phyloP scores from a whole-genome alignment of 75 land plant species.

The Cupressus sempervirens region DNA sequence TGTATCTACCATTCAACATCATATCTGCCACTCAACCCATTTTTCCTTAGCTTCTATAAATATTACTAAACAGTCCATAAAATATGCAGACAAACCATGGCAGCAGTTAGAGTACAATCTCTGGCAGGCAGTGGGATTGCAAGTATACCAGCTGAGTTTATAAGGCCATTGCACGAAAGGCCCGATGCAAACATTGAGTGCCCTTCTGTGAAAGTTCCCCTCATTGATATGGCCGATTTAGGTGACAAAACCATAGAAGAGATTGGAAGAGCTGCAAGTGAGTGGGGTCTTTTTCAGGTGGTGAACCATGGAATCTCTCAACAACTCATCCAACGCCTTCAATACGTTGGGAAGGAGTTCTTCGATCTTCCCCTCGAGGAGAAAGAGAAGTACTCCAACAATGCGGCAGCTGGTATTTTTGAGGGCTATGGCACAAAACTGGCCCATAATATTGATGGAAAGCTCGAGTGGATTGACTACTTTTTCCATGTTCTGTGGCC shows the following conservation, averaged over 20 bases:
- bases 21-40: no score
- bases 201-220: constrained; percentile 23
- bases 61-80: no score
- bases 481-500: no score
- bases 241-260: background rate
- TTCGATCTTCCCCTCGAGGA: no score
- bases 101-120: constrained; percentile 34
- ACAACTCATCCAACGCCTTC: no score
- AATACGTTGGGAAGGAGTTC: no score
- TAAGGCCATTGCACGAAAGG: constrained; percentile 36
- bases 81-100: background rate
- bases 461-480: constrained; percentile 55
- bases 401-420: background rate
- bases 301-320: no score
- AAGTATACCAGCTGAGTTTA: no score
- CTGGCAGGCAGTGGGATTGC: constrained; percentile 25
- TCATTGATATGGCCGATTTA: constrained; percentile 26
- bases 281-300: no score
- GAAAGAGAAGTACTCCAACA: constrained; percentile 49
- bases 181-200: constrained; percentile 21
- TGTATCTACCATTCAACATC: no score
- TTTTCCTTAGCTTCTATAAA: no score
- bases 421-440: constrained; percentile 57
- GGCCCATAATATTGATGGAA: constrained; percentile 42
- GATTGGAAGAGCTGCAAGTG: no score